Percentiles rank a stretch among this genome's conserved stretches.
phyloP scores from a whole-genome alignment of 768 basidiomycete species.

The Lenzites betulinus region DNA sequence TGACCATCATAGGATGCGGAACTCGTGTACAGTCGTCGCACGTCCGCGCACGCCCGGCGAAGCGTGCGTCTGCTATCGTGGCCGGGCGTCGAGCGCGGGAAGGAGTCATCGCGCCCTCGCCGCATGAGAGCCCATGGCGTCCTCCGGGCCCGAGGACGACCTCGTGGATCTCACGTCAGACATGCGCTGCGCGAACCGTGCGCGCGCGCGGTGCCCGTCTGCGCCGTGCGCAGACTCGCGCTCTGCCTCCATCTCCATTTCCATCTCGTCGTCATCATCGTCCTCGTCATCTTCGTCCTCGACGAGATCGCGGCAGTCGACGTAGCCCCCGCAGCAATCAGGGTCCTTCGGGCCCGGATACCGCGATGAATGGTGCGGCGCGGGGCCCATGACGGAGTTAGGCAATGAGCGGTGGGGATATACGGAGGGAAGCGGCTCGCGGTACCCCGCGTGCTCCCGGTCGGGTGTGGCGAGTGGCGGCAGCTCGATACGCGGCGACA shows the following conservation, averaged over 20 bases:
- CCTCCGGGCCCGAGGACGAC: constrained; percentile 27
- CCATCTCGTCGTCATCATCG: constrained; percentile 24
- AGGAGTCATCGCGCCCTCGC: not conserved
- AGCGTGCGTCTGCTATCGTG: no score
- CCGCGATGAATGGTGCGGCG: not conserved
- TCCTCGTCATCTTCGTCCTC: constrained; percentile 32
- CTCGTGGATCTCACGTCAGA: constrained; percentile 29
- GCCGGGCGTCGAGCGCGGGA: constrained; percentile 8
- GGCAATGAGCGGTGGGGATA: constrained; percentile 18
- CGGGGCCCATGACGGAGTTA: constrained; percentile 6
- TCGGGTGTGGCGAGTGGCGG: constrained; percentile 16
- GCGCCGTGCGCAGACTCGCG: constrained; percentile 5
- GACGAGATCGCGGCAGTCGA: constrained; percentile 48
- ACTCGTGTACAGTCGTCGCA: constrained; percentile 5
- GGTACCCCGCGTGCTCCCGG: constrained; percentile 18
- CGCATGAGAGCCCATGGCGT: constrained; percentile 10
- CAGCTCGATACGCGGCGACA: constrained; percentile 26
- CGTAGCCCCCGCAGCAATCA: constrained; percentile 53
- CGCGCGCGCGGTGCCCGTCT: constrained; percentile 7
- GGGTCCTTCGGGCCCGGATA: constrained; percentile 21
- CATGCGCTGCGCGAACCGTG: constrained; percentile 24
- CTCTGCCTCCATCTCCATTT: constrained; percentile 26
- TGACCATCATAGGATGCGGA: constrained; percentile 3
- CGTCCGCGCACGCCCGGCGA: constrained; percentile 2
- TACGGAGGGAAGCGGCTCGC: constrained; percentile 17